Percentiles rank a stretch among this genome's conserved stretches.
phyloP scores from a whole-genome alignment of 2,329 filamentous ascomycete genomes.

The Orbilia blumenaviensis region DNA sequence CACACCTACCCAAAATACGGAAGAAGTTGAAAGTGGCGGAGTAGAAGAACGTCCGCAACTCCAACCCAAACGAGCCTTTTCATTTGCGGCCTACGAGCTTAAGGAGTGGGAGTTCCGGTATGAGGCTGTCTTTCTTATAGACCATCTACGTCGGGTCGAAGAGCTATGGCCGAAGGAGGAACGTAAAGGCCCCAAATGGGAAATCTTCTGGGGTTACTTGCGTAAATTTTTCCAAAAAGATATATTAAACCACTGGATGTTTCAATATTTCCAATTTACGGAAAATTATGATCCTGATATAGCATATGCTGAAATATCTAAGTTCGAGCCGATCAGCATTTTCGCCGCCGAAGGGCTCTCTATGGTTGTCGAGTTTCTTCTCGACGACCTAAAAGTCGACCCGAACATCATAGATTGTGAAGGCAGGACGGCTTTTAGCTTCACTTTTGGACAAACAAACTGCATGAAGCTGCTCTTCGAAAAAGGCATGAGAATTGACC shows the following conservation, averaged over 20 bases:
- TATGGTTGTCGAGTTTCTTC: constrained; percentile 32
- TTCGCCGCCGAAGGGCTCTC: neutral
- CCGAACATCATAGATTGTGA: neutral
- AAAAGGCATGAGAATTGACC: constrained; percentile 15
- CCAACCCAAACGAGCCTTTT: neutral
- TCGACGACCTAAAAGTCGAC: constrained; percentile 12
- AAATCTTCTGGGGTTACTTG: constrained; percentile 7
- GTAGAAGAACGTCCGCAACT: neutral
- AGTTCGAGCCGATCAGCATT: constrained; percentile 18
- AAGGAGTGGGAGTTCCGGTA: constrained; percentile 22
- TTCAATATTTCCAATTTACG: neutral
- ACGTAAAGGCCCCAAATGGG: constrained; percentile 40
- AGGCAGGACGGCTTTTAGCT: constrained; percentile 10
- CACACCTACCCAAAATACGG: neutral
- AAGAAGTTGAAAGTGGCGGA: neutral
- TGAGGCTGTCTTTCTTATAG: neutral
- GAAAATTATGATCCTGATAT: constrained; percentile 8
- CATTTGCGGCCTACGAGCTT: constrained; percentile 29
- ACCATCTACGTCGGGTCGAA: constrained; percentile 17
- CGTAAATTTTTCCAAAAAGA: neutral
- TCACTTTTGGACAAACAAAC: neutral
- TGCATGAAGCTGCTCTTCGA: constrained; percentile 8
- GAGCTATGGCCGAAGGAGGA: constrained; percentile 36
- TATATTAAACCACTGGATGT: neutral
- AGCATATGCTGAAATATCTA: neutral